Base-by-base conservation (phyloP, 108 stramenopile species). In the Chaetoceros tenuissimus region DNA sequence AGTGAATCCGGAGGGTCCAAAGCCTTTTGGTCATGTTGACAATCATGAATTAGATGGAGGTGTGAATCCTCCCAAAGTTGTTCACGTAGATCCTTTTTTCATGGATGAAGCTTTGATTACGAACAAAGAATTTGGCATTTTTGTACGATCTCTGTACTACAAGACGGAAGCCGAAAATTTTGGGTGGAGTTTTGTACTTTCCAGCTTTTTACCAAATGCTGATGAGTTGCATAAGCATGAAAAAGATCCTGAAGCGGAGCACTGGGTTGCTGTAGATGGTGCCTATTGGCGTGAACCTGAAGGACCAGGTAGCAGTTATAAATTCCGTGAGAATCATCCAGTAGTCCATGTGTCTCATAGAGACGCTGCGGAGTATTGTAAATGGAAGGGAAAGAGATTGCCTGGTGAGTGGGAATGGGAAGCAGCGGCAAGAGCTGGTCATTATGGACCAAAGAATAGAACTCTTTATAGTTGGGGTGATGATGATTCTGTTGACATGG, bases 281-380 rank as follows among this genome's bases (percentile, higher is more conserved):
- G 90, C 96, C 7, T 88, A 89, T 62, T 97, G 96, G 96, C 76
- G 88, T 24, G 72, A 63, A 24, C 96, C 96, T 0, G 94, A 95
- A 57, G 96, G 96, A 20, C 93, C 92, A 0, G 76, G 80, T 18
- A 72, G 75, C 13, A 60, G 79, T 13, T 87, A 87, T 64, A 85
- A 87, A 59, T 69, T 71, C 67, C 82, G 87, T 24, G 84, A 79
- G 53, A 64, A 93, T 63, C 93, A 95, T 73, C 92, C 94, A 2
- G 96, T 84, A 20, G 85, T 82, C 0, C 96, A 97, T 62, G 91
- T 97, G 0, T 85, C 85, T 18, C 94, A 93, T 72, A 68, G 82
- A 48, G 97, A 98, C 71, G 95, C 97, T 18, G 78, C 84, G 7
- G 97, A 96, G 57, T 98, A 90, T 61, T 98, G 97, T 69, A 66